phyloP scores from a whole-genome alignment of 2,329 filamentous ascomycete species.

The Aspergillus sp. region DNA sequence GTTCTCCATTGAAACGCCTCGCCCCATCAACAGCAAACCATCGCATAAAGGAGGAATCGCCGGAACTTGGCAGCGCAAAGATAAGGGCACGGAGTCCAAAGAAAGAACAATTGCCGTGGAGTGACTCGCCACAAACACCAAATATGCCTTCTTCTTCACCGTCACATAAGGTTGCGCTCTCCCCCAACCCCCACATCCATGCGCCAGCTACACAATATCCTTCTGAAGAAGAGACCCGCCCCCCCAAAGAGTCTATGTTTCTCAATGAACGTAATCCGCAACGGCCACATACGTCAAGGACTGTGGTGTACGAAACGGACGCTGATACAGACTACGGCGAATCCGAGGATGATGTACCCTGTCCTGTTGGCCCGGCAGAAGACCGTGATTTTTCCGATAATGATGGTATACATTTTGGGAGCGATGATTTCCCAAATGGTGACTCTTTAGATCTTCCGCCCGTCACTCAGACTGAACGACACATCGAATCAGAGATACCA shows the following conservation, averaged over 20 bases:
- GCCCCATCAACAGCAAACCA: slow-evolving; percentile 1
- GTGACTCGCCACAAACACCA: neutral
- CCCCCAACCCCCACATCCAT: slow-evolving; percentile 1
- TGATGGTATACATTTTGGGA: neutral
- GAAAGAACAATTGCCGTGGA: neutral
- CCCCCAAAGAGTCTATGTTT: neutral
- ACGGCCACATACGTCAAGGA: slow-evolving; percentile 22
- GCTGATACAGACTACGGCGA: slow-evolving; percentile 38
- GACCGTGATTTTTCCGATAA: neutral
- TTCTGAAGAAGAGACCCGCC: neutral
- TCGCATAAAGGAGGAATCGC: slow-evolving; percentile 22
- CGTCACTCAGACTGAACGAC: slow-evolving; percentile 18
- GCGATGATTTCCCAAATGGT: slow-evolving; percentile 14
- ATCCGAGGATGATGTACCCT: slow-evolving; percentile 20
- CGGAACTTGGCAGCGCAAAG: neutral
- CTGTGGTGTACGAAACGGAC: slow-evolving; percentile 44
- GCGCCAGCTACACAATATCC: slow-evolving; percentile 3
- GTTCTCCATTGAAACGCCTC: slow-evolving; percentile 25
- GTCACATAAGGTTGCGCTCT: neutral
- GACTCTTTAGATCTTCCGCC: slow-evolving; percentile 35
- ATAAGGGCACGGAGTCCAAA: neutral
- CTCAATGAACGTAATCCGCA: neutral
- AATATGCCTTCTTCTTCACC: neutral
- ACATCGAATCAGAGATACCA: slow-evolving; percentile 22
- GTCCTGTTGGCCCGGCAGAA: slow-evolving; percentile 11